phyloP scores from a whole-genome alignment of 768 basidiomycete species.

The Panaeolus cyanescens region DNA sequence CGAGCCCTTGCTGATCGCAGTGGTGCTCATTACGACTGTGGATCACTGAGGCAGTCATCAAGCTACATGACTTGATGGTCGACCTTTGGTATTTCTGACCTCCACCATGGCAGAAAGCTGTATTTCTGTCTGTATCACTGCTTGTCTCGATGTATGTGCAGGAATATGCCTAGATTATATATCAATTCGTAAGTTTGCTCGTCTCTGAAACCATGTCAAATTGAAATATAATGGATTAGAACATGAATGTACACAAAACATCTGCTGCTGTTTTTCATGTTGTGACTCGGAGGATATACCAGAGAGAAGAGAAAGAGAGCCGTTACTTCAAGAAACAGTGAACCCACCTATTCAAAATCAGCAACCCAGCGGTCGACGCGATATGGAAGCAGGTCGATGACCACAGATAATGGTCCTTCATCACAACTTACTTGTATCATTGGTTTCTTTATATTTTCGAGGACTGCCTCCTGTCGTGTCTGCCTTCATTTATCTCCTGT shows the following conservation, averaged over 20 bases:
- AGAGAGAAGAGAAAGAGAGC: conserved; percentile 23
- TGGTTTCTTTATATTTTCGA: too few species aligned
- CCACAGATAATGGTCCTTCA: background rate
- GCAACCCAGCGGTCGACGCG: conserved; percentile 25
- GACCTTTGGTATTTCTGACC: background rate
- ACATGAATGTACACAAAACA: conserved; percentile 34
- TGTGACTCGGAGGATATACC: conserved; percentile 4
- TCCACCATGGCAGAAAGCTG: conserved; percentile 28
- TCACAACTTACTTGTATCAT: too few species aligned
- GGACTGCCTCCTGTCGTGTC: too few species aligned
- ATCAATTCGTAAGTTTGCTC: conserved; percentile 33
- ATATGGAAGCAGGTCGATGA: conserved; percentile 21
- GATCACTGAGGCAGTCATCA: too few species aligned
- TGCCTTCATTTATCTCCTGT: too few species aligned
- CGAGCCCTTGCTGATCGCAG: background rate
- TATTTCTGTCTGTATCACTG: conserved; percentile 27
- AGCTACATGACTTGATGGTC: too few species aligned
- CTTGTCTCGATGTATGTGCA: conserved; percentile 36
- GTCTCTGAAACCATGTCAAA: background rate
- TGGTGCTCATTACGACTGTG: too few species aligned
- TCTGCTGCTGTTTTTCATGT: conserved; percentile 27
- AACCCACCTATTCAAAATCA: conserved; percentile 12
- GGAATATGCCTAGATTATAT: conserved; percentile 41
- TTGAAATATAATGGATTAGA: conserved; percentile 20
- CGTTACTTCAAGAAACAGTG: conserved; percentile 24